Evolutionary conservation across 371 early-diverging fungal genomes (phyloP).

Genomic region (Sporodiniella umbellata): DNA sequence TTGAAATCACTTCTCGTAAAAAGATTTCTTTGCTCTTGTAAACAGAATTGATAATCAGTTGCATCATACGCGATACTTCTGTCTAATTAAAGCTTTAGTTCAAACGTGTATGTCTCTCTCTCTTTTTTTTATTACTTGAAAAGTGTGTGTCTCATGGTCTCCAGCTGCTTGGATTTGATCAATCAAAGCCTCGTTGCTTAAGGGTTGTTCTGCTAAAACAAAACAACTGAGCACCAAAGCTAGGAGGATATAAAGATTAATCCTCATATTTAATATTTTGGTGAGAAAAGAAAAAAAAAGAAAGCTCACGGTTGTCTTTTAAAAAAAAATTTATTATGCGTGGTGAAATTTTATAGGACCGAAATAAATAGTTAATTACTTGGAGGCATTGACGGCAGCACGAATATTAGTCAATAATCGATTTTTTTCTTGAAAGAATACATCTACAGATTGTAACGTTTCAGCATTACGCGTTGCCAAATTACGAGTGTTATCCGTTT

Average conservation of each 20-base stretch:
- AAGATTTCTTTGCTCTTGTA: constrained; percentile 91
- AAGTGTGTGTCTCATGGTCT: background rate
- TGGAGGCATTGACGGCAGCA: constrained; percentile 33
- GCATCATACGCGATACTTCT: constrained; percentile 84
- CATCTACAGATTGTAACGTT: constrained; percentile 37
- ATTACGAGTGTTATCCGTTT: constrained; percentile 24
- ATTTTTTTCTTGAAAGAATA: constrained; percentile 39
- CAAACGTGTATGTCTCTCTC: background rate
- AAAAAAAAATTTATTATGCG: background rate
- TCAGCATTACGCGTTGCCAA: constrained; percentile 43
- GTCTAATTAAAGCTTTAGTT: constrained; percentile 39
- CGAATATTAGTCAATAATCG: constrained; percentile 37
- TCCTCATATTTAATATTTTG: background rate
- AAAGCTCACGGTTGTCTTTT: background rate
- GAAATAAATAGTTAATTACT: constrained; percentile 1
- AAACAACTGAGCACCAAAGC: background rate
- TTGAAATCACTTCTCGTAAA: constrained; percentile 95
- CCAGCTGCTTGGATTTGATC: background rate
- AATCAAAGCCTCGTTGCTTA: background rate
- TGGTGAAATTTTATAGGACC: background rate
- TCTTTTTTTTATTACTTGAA: background rate
- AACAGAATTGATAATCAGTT: constrained; percentile 85
- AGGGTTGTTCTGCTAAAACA: background rate
- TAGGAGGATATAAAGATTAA: background rate
- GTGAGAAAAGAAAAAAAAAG: background rate